phyloP scores from a whole-genome alignment of 495 filamentous ascomycete species.

The Penicillium roqueforti region DNA sequence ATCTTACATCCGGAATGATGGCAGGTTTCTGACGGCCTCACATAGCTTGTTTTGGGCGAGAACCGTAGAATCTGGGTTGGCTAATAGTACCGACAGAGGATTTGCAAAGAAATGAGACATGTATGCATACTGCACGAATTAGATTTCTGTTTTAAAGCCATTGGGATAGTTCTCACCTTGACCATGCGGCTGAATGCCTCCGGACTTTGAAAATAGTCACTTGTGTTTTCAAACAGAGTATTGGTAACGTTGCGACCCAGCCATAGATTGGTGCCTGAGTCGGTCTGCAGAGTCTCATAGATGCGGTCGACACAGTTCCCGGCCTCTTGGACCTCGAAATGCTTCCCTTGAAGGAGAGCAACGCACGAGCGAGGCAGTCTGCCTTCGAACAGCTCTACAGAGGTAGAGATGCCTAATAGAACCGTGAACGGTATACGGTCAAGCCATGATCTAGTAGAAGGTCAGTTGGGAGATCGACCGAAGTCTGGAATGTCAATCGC shows the following conservation, averaged over 20 bases:
- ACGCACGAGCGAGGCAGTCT: slow-evolving; percentile 73
- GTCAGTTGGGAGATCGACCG: slow-evolving; percentile 11
- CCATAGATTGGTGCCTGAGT: slow-evolving; percentile 52
- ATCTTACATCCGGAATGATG: slow-evolving; percentile 68
- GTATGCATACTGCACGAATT: slow-evolving; percentile 66
- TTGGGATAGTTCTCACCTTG: slow-evolving; percentile 54
- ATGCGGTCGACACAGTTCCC: slow-evolving; percentile 73
- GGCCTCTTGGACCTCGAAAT: slow-evolving; percentile 80
- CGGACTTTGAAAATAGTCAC: slow-evolving; percentile 82
- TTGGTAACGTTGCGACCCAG: slow-evolving; percentile 63
- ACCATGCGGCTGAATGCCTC: slow-evolving; percentile 72
- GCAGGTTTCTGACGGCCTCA: slow-evolving; percentile 71
- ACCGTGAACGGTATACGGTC: slow-evolving; percentile 87
- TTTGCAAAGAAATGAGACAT: slow-evolving; percentile 98
- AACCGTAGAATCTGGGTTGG: slow-evolving; percentile 28
- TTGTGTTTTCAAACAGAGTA: slow-evolving; percentile 69
- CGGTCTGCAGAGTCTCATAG: slow-evolving; percentile 63
- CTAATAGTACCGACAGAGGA: slow-evolving; percentile 65
- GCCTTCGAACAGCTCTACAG: slow-evolving; percentile 81
- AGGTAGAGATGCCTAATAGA: slow-evolving; percentile 86
- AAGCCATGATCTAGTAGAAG: slow-evolving; percentile 65
- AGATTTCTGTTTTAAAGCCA: background rate
- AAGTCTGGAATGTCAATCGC: slow-evolving; percentile 15
- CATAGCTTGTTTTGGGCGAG: slow-evolving; percentile 52
- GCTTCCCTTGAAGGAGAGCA: slow-evolving; percentile 64